Conservation (phyloP, 139 green algal species). For the Desmodesmus armatus region DNA sequence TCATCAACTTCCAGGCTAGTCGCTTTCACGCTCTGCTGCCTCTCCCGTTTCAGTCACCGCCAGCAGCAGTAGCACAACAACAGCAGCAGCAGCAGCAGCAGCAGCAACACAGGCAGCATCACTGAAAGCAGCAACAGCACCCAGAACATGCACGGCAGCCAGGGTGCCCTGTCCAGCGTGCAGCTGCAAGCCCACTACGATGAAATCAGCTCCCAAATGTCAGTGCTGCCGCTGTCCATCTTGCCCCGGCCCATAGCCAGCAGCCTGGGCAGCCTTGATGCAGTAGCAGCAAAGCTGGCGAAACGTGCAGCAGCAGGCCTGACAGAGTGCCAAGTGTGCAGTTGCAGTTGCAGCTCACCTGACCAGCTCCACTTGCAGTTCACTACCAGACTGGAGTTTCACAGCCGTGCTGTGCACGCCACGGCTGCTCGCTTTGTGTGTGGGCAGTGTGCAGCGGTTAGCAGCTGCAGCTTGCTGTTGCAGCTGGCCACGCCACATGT, state of each 20-base stretch:
- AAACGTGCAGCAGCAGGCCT: slow-evolving; percentile 27
- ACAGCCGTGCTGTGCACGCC: background rate
- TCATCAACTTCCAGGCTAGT: too few relatives aligned
- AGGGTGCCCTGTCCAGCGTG: background rate
- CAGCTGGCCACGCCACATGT: slow-evolving; percentile 5
- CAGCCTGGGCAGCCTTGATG: background rate
- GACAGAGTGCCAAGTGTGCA: slow-evolving; percentile 27
- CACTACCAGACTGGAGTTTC: slow-evolving; percentile 11
- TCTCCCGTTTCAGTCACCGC: too few relatives aligned
- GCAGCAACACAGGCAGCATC: too few relatives aligned
- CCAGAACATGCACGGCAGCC: background rate
- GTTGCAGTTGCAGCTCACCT: background rate
- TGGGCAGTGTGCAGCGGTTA: slow-evolving; percentile 9
- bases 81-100: too few relatives aligned
- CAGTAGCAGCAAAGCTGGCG: slow-evolving; percentile 13
- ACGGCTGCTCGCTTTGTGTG: slow-evolving; percentile 14
- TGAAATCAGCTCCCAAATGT: background rate
- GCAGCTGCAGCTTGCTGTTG: slow-evolving; percentile 10
- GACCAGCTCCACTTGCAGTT: background rate
- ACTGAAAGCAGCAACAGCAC: background rate
- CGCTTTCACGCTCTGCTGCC: too few relatives aligned
- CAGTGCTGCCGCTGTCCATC: slow-evolving; percentile 12
- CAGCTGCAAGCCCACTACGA: slow-evolving; percentile 17
- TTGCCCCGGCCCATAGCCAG: too few relatives aligned
- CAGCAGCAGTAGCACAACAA: too few relatives aligned